A percentile compares a stretch with the other conserved stretches of the same genome.
These are phyloP conservation scores for Recurvomyces mirabilis DNA, from an alignment of 495 filamentous ascomycete genomes.

Conservation along the genomic window DNA sequence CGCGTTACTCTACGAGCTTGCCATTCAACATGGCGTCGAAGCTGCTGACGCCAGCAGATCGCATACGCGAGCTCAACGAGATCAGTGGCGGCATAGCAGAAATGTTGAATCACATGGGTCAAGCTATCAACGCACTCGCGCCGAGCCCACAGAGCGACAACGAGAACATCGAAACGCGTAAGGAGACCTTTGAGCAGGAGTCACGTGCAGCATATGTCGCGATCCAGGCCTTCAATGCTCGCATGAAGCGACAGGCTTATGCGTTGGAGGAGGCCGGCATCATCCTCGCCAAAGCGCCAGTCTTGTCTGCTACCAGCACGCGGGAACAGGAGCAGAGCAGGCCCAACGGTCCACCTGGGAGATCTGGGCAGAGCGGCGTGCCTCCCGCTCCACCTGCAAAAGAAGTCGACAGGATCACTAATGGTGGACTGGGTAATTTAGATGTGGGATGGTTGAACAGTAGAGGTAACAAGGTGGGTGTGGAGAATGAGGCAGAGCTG, in stretches of 20 bases:
- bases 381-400: constrained; percentile 10
- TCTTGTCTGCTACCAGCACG: constrained; percentile 9
- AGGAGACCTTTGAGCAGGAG: constrained; percentile 47
- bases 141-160: constrained; percentile 23
- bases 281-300: constrained; percentile 39
- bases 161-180: constrained; percentile 34
- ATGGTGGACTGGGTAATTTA: constrained; percentile 48
- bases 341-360: background rate
- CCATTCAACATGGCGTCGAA: too few species aligned
- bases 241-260: constrained; percentile 64
- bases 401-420: constrained; percentile 30
- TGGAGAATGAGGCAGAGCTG: constrained; percentile 67
- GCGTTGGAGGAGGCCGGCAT: constrained; percentile 69
- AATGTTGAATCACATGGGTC: constrained; percentile 56
- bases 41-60: constrained; percentile 38
- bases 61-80: constrained; percentile 64
- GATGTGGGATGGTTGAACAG: constrained; percentile 82
- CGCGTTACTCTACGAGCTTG: too few species aligned
- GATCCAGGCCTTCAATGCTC: constrained; percentile 36
- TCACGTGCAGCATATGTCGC: constrained; percentile 54
- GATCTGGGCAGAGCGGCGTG: too few species aligned
- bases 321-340: background rate
- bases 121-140: constrained; percentile 53
- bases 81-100: constrained; percentile 54
- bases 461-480: constrained; percentile 61